Conservation (phyloP, 148 eudicot genomes). For the Camellia granthamiana region DNA sequence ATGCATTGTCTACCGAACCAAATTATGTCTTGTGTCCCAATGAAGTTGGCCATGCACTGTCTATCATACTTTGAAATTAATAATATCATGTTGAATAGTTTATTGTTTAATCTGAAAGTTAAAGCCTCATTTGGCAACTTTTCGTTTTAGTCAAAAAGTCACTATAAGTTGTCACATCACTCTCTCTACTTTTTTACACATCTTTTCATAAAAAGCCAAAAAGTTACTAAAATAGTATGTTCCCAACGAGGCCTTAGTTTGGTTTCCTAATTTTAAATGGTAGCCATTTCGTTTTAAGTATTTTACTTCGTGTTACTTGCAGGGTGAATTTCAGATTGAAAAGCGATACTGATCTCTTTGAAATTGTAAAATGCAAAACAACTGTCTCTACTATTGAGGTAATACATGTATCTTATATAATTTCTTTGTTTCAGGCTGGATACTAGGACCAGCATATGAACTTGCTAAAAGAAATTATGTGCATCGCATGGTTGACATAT, state of each 20-base stretch:
- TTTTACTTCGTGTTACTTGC: constrained; percentile 29
- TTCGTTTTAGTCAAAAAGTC: too few species aligned
- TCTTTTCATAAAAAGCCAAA: too few species aligned
- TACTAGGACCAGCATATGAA: background rate
- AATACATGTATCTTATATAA: constrained; percentile 12
- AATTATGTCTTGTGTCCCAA: too few species aligned
- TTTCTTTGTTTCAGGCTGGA: background rate
- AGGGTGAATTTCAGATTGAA: constrained; percentile 76
- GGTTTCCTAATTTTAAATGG: background rate
- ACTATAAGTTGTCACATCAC: too few species aligned
- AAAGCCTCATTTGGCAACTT: too few species aligned
- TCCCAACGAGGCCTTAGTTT: too few species aligned
- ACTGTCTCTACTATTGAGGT: constrained; percentile 91
- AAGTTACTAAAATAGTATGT: too few species aligned
- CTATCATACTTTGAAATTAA: background rate
- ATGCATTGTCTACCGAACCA: background rate
- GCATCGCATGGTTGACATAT: background rate
- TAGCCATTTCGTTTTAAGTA: background rate
- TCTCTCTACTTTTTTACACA: too few species aligned
- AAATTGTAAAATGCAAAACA: constrained; percentile 82
- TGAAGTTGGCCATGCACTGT: too few species aligned
- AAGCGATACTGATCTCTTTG: constrained; percentile 87
- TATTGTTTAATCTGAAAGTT: background rate
- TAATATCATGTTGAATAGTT: background rate
- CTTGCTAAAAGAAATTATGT: background rate